A percentile compares a stretch with the other conserved stretches of the same genome.
Conservation (phyloP, 1,284 basidiomycete genomes). For the Pisolithus thermaeus region DNA sequence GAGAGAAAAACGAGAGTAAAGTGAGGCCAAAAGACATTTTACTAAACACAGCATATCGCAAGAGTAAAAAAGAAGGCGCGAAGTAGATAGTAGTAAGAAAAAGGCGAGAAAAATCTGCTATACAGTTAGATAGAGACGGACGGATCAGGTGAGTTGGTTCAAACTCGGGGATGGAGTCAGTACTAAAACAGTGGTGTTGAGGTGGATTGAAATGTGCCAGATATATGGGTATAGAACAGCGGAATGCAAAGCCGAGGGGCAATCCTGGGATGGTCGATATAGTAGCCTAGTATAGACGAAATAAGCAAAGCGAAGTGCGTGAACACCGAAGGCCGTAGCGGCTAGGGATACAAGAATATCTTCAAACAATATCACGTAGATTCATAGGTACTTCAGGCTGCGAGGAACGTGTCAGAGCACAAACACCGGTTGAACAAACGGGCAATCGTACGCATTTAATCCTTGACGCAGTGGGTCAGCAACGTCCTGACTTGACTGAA, state of each 20-base stretch:
- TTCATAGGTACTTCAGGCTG: conserved; percentile 84
- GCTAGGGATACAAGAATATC: conserved; percentile 76
- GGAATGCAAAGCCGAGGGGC: conserved; percentile 23
- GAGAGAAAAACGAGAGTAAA: conserved; percentile 10
- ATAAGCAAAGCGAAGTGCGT: conserved; percentile 21
- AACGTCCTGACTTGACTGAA: not conserved
- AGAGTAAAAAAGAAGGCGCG: conserved; percentile 18
- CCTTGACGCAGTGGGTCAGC: conserved; percentile 36
- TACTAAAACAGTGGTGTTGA: conserved; percentile 61
- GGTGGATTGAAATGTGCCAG: conserved; percentile 37
- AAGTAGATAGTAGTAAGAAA: conserved; percentile 12
- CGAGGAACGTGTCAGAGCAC: conserved; percentile 14
- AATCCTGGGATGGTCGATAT: conserved; percentile 35
- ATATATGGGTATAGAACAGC: conserved; percentile 63
- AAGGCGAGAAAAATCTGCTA: conserved; percentile 48
- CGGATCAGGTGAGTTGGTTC: conserved; percentile 36
- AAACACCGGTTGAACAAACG: not conserved
- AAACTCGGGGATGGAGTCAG: conserved; percentile 35
- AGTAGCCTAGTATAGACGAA: conserved; percentile 31
- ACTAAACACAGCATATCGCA: conserved; percentile 24
- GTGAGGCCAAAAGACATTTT: conserved; percentile 14
- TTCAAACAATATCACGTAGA: conserved; percentile 80
- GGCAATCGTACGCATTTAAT: conserved; percentile 76
- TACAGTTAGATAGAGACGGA: conserved; percentile 50
- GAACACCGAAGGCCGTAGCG: conserved; percentile 19